phyloP scores from a whole-genome alignment of 768 basidiomycete species.

The Strobilomyces echinocephalus region DNA sequence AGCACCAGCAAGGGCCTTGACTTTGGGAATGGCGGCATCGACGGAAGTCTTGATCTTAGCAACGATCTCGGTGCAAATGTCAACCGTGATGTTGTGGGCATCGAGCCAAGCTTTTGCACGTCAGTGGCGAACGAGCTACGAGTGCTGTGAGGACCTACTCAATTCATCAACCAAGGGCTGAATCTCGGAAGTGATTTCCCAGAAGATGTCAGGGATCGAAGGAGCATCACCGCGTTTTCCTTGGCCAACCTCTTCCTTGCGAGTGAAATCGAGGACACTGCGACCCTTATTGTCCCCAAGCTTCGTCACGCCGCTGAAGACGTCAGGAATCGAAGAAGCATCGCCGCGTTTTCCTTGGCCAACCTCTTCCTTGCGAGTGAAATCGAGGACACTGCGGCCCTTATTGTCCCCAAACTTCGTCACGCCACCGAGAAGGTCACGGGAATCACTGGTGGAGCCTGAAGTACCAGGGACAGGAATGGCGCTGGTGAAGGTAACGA shows the following conservation, averaged over 20 bases:
- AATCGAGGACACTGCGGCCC: too few relatives aligned
- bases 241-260: not conserved
- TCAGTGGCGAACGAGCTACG: not conserved
- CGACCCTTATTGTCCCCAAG: too few relatives aligned
- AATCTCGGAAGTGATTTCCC: not conserved
- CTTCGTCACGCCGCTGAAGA: too few relatives aligned
- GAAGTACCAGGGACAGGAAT: slow-evolving; percentile 12
- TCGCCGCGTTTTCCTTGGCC: not conserved
- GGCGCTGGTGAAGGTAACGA: slow-evolving; percentile 27
- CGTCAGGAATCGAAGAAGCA: slow-evolving; percentile 17
- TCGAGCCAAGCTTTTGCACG: not conserved
- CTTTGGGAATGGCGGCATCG: not conserved
- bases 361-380: not conserved
- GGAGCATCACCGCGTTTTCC: not conserved
- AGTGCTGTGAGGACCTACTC: not conserved
- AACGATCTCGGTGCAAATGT: not conserved
- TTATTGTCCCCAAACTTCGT: too few relatives aligned
- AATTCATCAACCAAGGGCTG: not conserved
- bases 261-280: too few relatives aligned
- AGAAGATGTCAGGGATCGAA: slow-evolving; percentile 28
- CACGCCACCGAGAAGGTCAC: too few relatives aligned
- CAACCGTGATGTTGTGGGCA: not conserved
- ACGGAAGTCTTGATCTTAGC: not conserved
- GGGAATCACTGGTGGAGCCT: not conserved
- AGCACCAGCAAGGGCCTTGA: not conserved